These are phyloP conservation scores for Cladorrhinum sp. DNA, from an alignment of 2,329 filamentous ascomycete genomes.

Conservation along the genomic window DNA sequence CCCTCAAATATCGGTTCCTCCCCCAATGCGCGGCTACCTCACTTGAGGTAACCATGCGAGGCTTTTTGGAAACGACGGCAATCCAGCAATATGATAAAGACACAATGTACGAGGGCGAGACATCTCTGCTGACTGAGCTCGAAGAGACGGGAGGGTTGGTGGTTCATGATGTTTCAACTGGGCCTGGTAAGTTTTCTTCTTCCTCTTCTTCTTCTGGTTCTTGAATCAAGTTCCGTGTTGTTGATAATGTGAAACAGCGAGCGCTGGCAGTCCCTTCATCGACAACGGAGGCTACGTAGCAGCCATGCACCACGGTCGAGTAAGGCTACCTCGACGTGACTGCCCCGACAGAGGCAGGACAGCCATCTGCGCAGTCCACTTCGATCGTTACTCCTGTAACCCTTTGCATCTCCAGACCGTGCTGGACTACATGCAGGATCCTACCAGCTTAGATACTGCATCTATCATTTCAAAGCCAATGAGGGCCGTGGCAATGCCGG, in stretches of 20 bases:
- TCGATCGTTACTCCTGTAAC: not conserved
- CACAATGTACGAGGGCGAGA: not conserved
- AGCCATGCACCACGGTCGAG: not conserved
- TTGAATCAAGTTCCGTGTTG: no score
- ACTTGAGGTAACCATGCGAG: not conserved
- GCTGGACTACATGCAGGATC: slow-evolving; percentile 1
- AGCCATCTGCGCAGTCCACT: not conserved
- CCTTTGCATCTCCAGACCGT: not conserved
- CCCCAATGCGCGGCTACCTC: not conserved
- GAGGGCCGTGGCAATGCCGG: not conserved
- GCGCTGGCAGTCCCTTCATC: no score
- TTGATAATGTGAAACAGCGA: no score
- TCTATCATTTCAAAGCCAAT: not conserved
- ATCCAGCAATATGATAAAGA: not conserved
- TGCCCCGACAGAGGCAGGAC: not conserved
- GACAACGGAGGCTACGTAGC: not conserved
- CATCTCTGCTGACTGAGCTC: not conserved
- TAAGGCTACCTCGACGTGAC: not conserved
- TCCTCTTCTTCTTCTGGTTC: no score
- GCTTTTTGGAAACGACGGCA: not conserved
- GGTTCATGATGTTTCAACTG: not conserved
- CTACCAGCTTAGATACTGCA: not conserved
- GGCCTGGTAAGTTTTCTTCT: not conserved
- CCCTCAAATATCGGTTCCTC: not conserved
- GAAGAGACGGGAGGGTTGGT: not conserved